Base-by-base conservation (phyloP, 352 stramenopile species). In the Aphanomyces euteiches region DNA sequence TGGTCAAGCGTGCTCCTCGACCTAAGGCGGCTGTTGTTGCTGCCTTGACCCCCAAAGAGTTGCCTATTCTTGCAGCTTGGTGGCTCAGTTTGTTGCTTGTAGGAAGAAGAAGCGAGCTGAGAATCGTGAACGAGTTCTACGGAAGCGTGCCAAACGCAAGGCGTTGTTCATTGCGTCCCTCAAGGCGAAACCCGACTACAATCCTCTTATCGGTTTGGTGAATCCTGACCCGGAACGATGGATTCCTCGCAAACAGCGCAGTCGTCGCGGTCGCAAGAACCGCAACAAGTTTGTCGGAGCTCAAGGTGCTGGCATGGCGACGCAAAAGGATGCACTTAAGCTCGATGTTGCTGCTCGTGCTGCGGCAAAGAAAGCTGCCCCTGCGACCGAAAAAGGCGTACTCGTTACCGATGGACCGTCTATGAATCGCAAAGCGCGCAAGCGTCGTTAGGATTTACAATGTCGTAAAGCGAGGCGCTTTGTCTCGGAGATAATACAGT, bases 401-500 rank as follows among this genome's bases (percentile, higher is more conserved):
- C 73, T 92, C 28, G 82, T 92, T 65, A 74, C 78, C 48, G 85
- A 75, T 74, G 77, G 74, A 61, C 81, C 78, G 36, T 83, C 82
- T 7, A 80, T 87, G 74, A 79, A 89, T 67, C 84, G 84, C 79
- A 94, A 92, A 79, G 60, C 60, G 19, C 60, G 60, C 37, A 68
- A 68, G 34, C 60, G 60, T 50, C 60, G 60, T 12, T 68, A 68
- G 47, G 36, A 45, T 48, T 77, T 90, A 93, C 50, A 93, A 83
- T 37, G 85, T 93, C 37, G 85, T 92, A 69, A 93, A 83, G 63
- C 80, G 90, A 41, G 85, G 85, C 37, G 82, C 82, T 76, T 93
- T 93, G 63, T 96, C 85, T 54, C 83, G 79, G 75, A 96, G 76
- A 77, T 97, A 97, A 77, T 94, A 96, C 57, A 97, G 81, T 69